Evolutionary conservation across 176 grass and related monocot species (phyloP).

Genomic region (Phragmites australis): DNA sequence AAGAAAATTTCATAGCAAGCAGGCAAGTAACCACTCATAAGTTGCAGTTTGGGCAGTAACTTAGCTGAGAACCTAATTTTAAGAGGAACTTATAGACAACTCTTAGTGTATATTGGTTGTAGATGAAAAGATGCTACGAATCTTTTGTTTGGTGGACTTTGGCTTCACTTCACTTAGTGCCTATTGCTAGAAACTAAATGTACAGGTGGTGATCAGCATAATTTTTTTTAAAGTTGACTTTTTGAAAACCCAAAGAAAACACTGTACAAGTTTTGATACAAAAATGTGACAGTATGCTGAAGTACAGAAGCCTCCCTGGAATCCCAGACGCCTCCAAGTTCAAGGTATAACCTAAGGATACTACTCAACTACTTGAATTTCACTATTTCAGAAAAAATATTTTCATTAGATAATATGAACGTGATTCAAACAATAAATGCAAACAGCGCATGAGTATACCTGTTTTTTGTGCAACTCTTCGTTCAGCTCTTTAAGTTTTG

Average conservation of each 20-base stretch:
- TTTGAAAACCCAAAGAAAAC: background rate
- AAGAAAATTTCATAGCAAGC: background rate
- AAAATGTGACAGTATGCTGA: background rate
- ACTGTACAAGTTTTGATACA: background rate
- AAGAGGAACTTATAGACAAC: background rate
- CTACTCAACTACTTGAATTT: conserved; percentile 5
- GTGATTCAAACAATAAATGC: background rate
- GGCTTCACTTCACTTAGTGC: background rate
- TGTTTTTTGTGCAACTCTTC: conserved; percentile 76
- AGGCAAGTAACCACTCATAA: background rate
- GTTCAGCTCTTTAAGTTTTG: conserved; percentile 79
- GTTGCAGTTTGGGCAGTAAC: background rate
- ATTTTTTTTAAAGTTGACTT: background rate
- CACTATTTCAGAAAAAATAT: background rate
- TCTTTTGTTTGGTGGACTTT: background rate
- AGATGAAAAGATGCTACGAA: conserved; percentile 7
- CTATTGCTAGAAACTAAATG: conserved; percentile 3
- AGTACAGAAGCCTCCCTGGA: background rate
- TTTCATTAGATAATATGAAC: background rate
- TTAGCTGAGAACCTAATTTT: background rate
- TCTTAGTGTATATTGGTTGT: background rate
- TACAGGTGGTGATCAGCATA: background rate
- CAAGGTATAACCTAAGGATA: background rate
- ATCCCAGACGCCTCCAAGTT: background rate
- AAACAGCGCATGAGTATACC: conserved; percentile 35